A percentile compares a stretch with the other conserved stretches of the same genome.
These are phyloP conservation scores for Polygonum aviculare DNA, from an alignment of 148 eudicot species.

Conservation along the genomic window DNA sequence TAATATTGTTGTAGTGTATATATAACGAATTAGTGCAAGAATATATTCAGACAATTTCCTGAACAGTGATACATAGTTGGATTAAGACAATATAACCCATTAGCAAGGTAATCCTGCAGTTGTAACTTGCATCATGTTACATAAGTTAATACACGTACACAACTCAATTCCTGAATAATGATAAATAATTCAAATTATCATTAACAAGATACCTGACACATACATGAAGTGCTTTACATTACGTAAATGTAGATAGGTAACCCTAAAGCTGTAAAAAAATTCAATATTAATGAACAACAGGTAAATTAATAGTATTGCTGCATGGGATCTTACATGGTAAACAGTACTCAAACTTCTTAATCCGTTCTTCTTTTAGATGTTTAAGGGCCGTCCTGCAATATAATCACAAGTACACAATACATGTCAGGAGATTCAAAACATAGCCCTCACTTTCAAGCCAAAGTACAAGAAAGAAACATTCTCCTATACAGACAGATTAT, in stretches of 20 bases:
- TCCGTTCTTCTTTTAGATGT: constrained; percentile 72
- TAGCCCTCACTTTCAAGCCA: not conserved
- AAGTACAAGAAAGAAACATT: not conserved
- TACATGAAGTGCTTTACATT: not conserved
- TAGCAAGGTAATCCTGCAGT: too few relatives aligned
- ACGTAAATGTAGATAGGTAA: not conserved
- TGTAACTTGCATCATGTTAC: too few relatives aligned
- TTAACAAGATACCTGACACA: not conserved
- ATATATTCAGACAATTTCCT: not conserved
- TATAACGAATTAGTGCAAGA: not conserved
- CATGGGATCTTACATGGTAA: constrained; percentile 68
- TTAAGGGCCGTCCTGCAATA: constrained; percentile 70
- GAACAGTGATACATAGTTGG: not conserved
- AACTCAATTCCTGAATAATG: not conserved
- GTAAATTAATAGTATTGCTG: not conserved
- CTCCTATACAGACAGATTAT: not conserved
- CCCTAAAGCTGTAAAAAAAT: not conserved
- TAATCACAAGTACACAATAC: constrained; percentile 7
- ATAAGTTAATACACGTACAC: not conserved
- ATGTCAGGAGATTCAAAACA: not conserved
- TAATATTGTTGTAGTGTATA: not conserved
- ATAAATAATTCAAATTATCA: not conserved
- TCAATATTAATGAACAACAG: not conserved
- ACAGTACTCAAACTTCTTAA: constrained; percentile 90
- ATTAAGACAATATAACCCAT: not conserved